A percentile compares a stretch with the other conserved stretches of the same genome.
Evolutionary conservation across 352 stramenopile genomes (phyloP).

Genomic region (Phytopythium chamaehyphon): DNA sequence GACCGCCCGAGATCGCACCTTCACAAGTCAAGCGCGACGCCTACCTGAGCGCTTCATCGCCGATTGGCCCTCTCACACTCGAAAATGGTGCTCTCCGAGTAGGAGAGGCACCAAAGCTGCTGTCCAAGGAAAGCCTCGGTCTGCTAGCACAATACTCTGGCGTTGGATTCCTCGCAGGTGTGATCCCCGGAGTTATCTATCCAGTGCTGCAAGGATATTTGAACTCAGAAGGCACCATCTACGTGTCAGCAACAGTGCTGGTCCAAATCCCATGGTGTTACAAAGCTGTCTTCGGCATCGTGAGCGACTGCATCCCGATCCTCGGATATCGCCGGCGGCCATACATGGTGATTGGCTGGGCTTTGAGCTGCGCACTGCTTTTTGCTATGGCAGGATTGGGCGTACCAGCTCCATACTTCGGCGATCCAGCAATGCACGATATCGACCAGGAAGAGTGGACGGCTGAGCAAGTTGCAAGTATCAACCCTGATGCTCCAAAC

Average conservation of each 20-base stretch:
- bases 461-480: conserved; percentile 19
- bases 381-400: conserved; percentile 26
- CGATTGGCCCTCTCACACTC: not conserved
- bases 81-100: conserved; percentile 26
- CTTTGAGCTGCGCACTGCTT: conserved; percentile 25
- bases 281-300: conserved; percentile 44
- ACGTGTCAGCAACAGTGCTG: conserved; percentile 35
- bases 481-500: conserved; percentile 22
- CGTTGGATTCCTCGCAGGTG: conserved; percentile 33
- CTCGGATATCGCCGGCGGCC: conserved; percentile 33
- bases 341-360: conserved; percentile 44
- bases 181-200: conserved; percentile 41
- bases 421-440: conserved; percentile 24
- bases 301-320: conserved; percentile 46
- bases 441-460: conserved; percentile 30
- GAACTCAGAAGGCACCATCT: conserved; percentile 39
- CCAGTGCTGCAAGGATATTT: conserved; percentile 43
- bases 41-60: not conserved
- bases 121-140: conserved; percentile 33
- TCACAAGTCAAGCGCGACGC: not conserved
- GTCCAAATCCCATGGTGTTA: conserved; percentile 45
- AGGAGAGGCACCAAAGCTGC: conserved; percentile 25
- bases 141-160: conserved; percentile 43
- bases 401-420: conserved; percentile 31
- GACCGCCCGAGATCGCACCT: not conserved